A percentile compares a stretch with the other conserved stretches of the same genome.
phyloP scores from a whole-genome alignment of 257 asterid genomes.

The Coffea canephora region DNA sequence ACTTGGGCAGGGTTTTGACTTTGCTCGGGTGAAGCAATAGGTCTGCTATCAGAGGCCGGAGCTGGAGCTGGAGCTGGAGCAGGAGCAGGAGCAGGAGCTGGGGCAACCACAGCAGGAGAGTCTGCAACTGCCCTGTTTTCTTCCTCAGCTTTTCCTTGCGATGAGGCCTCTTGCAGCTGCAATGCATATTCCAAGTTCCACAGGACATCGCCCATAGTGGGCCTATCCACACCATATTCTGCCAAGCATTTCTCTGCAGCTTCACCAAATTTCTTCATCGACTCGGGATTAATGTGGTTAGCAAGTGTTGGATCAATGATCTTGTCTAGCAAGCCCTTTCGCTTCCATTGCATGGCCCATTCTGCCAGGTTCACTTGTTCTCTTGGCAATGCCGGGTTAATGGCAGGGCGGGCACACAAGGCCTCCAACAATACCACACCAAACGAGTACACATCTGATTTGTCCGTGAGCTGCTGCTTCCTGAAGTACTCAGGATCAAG shows the following conservation, averaged over 20 bases:
- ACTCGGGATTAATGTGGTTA: conserved; percentile 63
- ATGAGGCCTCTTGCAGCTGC: conserved; percentile 74
- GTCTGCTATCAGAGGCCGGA: conserved; percentile 20
- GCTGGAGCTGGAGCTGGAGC: conserved; percentile 22
- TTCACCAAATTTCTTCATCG: conserved; percentile 72
- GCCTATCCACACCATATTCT: conserved; percentile 87
- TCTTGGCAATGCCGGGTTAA: conserved; percentile 70
- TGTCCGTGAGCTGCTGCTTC: conserved; percentile 79
- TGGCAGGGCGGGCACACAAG: conserved; percentile 77
- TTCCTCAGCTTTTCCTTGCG: conserved; percentile 37
- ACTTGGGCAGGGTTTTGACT: conserved; percentile 33
- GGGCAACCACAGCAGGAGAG: conserved; percentile 16
- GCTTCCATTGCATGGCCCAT: conserved; percentile 95
- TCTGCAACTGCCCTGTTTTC: conserved; percentile 28
- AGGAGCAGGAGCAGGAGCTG: conserved; percentile 17
- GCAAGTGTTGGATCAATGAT: conserved; percentile 70
- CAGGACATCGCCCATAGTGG: conserved; percentile 90
- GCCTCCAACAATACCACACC: conserved; percentile 79
- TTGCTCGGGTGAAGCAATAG: conserved; percentile 27
- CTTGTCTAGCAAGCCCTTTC: conserved; percentile 71
- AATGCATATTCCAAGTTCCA: conserved; percentile 85
- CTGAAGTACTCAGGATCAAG: conserved; percentile 88
- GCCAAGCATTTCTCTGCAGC: conserved; percentile 92
- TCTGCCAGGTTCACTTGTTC: conserved; percentile 96
- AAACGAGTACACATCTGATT: conserved; percentile 87